phyloP scores from a whole-genome alignment of 2,329 filamentous ascomycete genomes.

The Tolypocladium inflatum region DNA sequence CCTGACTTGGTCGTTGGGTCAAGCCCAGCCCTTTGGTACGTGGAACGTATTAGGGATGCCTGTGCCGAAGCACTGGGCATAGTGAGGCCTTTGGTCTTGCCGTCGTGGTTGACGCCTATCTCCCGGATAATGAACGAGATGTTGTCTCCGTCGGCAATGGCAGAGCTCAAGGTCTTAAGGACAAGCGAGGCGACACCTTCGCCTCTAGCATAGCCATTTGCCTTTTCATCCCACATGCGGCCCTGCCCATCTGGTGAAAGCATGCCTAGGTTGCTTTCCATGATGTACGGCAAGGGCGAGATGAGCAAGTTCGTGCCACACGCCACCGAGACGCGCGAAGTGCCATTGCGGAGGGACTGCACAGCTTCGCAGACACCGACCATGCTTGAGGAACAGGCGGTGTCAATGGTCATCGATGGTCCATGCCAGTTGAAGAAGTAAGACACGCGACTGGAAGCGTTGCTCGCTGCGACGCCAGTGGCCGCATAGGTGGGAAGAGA shows the following conservation, averaged over 20 bases:
- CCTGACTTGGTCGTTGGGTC: too few relatives aligned
- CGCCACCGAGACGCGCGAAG: too few relatives aligned
- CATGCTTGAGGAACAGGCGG: constrained; percentile 24
- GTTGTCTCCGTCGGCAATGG: constrained; percentile 23
- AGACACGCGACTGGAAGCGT: constrained; percentile 1
- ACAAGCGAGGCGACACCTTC: constrained; percentile 39
- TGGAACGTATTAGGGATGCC: constrained; percentile 21
- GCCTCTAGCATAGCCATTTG: constrained; percentile 41
- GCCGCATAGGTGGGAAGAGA: too few relatives aligned
- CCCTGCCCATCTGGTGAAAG: constrained; percentile 24
- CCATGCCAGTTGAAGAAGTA: constrained; percentile 5
- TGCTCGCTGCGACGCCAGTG: too few relatives aligned
- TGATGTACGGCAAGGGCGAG: constrained; percentile 13
- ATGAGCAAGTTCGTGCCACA: too few relatives aligned
- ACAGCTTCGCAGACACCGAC: constrained; percentile 7
- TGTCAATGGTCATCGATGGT: constrained; percentile 19
- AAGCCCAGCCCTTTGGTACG: too few relatives aligned
- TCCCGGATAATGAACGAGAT: constrained; percentile 15
- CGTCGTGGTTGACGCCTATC: constrained; percentile 14
- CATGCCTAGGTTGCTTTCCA: constrained; percentile 18
- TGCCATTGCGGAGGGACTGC: too few relatives aligned
- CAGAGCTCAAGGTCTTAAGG: constrained; percentile 34
- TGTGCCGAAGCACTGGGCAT: constrained; percentile 29
- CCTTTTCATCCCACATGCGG: constrained; percentile 30
- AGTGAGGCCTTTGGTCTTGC: constrained; percentile 8